Evolutionary conservation across 306 rosid genomes (phyloP).

Genomic region (Malus sylvestris): DNA sequence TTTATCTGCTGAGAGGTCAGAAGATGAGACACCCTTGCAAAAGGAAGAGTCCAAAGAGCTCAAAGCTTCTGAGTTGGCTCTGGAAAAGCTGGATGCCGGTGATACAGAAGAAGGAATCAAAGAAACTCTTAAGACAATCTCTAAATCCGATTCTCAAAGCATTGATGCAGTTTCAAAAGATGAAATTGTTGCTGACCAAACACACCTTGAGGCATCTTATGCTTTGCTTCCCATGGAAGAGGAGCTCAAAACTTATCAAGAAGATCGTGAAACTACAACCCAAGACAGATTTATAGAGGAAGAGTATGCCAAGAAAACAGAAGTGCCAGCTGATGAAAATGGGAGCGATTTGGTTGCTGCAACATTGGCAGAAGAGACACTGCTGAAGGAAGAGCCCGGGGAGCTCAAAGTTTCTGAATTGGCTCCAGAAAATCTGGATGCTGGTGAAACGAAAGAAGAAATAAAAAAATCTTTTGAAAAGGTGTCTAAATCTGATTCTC

Average conservation of each 20-base stretch:
- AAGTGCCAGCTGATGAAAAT: not conserved
- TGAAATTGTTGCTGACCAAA: constrained; percentile 3
- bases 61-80: not conserved
- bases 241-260: not conserved
- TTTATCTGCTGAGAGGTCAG: not conserved
- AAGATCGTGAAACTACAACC: not conserved
- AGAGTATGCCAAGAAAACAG: not conserved
- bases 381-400: constrained; percentile 8
- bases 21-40: constrained; percentile 4
- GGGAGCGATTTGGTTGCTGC: not conserved
- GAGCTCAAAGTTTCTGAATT: constrained; percentile 9
- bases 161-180: not conserved
- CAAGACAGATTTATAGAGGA: constrained; percentile 5
- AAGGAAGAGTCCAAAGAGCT: constrained; percentile 8
- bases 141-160: not conserved
- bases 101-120: constrained; percentile 5
- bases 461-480: constrained; percentile 1
- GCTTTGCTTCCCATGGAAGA: not conserved
- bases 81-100: constrained; percentile 2
- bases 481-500: not conserved
- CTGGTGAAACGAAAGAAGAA: constrained; percentile 15
- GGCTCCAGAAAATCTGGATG: constrained; percentile 7
- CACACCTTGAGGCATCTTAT: not conserved
- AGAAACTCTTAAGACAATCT: constrained; percentile 1
- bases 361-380: constrained; percentile 3